Base-by-base conservation (phyloP, 768 basidiomycete species). In the Leccinellum albellum region DNA sequence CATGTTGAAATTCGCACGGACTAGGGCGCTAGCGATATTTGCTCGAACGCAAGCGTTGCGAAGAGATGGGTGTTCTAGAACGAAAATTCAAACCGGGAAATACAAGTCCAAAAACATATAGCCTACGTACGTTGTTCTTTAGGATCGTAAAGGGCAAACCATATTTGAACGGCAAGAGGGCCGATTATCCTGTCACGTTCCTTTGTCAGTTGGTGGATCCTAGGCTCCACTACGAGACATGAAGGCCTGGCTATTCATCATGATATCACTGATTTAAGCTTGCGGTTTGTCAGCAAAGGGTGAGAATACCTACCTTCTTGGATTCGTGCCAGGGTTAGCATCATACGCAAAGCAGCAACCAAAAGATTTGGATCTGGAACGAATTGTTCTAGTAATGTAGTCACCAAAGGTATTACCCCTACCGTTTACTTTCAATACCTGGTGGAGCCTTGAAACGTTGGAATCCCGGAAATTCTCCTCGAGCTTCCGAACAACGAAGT, bases 131-230 rank as follows among this genome's bases (percentile, higher is more conserved):
- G 40, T 20, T 3, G 50, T 0, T 65, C 57, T 9, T 17, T 13
- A 6, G 21, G 26, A 26, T 65, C 33, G 2, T 57, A 57, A 8
- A 69, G 24, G 8, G 35, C 51, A 32, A 69, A 59, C 3, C 53
- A 46, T 53, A 67, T 57, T 29, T 67, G 65, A 1, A 65, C 63
- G 10, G 67, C 65, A 3, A 68, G 58, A 17, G 53, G 57, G 31
- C 67, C 65, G 20, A 69, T 33, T 3, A 58, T 42, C 26, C 48
- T n/a, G 2, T 55, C 52, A 2, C 54, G 2, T 14, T 48, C 59
- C 33, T 14, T 28, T 3, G 63, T 61, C 14, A 68, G 32, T 35
- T 60, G 20, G 24, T 42, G 55, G 21, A 68, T 33, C 33, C 62
- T 61, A 5, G 56, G 50, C 21, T 51, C 63, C 33, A 69, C 61